Evolutionary conservation across 768 basidiomycete genomes (phyloP).

Genomic region (Chalciporus piperatus): DNA sequence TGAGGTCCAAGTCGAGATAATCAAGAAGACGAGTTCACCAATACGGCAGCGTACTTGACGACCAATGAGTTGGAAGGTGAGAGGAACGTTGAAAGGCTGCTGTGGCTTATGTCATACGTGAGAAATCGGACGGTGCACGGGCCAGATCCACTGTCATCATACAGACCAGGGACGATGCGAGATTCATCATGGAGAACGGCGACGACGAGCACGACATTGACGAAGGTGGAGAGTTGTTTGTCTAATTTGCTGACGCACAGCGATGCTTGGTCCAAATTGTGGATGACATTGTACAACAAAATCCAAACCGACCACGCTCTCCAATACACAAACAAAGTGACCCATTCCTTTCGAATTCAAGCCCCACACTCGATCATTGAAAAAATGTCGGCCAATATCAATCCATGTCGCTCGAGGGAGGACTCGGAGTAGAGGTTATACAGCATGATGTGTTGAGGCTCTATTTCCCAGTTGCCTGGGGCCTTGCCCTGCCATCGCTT

Average conservation of each 20-base stretch:
- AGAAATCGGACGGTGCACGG: slow-evolving; percentile 52
- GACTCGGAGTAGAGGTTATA: background rate
- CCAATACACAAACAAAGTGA: slow-evolving; percentile 40
- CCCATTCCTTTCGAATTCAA: background rate
- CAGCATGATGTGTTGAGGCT: background rate
- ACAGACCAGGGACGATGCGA: slow-evolving; percentile 15
- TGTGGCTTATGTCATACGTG: slow-evolving; percentile 55
- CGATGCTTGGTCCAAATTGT: slow-evolving; percentile 65
- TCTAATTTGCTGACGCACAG: slow-evolving; percentile 57
- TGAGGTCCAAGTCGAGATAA: slow-evolving; percentile 6
- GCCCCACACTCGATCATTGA: background rate
- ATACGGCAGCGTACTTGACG: slow-evolving; percentile 19
- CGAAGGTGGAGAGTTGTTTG: slow-evolving; percentile 37
- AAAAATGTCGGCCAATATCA: background rate
- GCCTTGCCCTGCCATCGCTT: no score
- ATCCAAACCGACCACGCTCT: slow-evolving; percentile 42
- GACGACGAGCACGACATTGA: slow-evolving; percentile 31
- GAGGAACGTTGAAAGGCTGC: slow-evolving; percentile 37
- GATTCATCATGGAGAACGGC: slow-evolving; percentile 27
- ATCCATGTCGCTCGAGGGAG: background rate
- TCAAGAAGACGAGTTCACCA: slow-evolving; percentile 9
- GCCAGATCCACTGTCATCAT: slow-evolving; percentile 38
- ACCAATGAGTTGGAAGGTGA: slow-evolving; percentile 26
- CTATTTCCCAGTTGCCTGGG: no score
- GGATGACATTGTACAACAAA: slow-evolving; percentile 77